phyloP scores from a whole-genome alignment of 495 filamentous ascomycete genomes.

The Penicillium tannophilum region DNA sequence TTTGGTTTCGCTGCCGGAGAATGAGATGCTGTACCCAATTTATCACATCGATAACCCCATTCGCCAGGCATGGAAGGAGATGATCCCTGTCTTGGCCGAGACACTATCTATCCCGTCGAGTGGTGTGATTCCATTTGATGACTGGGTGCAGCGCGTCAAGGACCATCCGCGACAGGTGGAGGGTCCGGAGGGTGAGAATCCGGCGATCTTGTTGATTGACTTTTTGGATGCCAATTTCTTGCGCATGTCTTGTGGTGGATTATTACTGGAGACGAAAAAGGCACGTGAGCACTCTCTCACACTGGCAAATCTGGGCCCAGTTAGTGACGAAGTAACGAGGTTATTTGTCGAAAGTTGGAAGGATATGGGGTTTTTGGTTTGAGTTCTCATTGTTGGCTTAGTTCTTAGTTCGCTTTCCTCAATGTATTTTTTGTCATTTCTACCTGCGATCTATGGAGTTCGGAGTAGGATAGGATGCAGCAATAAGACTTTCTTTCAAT shows the following conservation, averaged over 20 bases:
- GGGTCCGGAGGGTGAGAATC: constrained; percentile 39
- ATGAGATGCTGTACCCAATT: constrained; percentile 34
- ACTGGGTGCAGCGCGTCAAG: constrained; percentile 51
- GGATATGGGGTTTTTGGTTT: background rate
- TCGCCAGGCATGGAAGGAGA: constrained; percentile 49
- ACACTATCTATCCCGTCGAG: constrained; percentile 38
- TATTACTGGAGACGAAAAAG: constrained; percentile 46
- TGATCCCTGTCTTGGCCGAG: constrained; percentile 42
- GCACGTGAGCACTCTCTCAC: constrained; percentile 42
- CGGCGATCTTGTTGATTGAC: constrained; percentile 45
- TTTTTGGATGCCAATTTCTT: constrained; percentile 55
- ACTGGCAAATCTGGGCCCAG: background rate
- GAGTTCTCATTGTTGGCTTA: background rate
- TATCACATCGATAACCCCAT: constrained; percentile 62
- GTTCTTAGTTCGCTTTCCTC: background rate
- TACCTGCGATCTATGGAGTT: background rate
- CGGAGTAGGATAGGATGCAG: too few species aligned
- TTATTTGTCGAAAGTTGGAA: background rate
- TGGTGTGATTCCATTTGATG: constrained; percentile 42
- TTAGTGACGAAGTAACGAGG: background rate
- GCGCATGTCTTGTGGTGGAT: constrained; percentile 55
- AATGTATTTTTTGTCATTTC: background rate
- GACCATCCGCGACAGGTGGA: constrained; percentile 20
- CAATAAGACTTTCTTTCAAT: too few species aligned
- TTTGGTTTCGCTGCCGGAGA: constrained; percentile 26